Evolutionary conservation across 805 yeast genomes (phyloP).

Genomic region (Saccharomycopsis fibuligera): DNA sequence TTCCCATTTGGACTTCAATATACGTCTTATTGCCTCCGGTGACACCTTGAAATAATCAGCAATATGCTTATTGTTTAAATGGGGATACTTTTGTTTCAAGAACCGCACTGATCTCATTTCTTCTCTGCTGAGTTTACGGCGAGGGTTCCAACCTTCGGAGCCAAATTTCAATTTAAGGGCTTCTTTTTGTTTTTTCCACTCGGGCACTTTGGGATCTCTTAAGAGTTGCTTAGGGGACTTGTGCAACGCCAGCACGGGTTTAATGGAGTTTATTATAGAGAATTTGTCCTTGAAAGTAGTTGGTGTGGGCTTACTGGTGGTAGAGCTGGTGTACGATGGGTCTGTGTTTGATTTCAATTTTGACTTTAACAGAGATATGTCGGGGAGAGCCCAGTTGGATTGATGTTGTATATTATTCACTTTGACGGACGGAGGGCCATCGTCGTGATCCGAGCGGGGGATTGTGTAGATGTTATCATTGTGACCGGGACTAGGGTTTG

Average conservation of each 20-base stretch:
- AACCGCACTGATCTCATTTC: slow-evolving; percentile 60
- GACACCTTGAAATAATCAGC: slow-evolving; percentile 63
- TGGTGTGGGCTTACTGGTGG: background rate
- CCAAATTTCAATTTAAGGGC: slow-evolving; percentile 58
- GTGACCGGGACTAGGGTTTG: too few species aligned
- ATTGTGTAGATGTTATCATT: too few species aligned
- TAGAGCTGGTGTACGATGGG: too few species aligned
- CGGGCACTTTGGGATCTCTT: slow-evolving; percentile 35
- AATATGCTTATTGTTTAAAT: slow-evolving; percentile 50
- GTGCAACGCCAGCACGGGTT: slow-evolving; percentile 26
- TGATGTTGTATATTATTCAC: too few species aligned
- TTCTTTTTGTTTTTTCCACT: slow-evolving; percentile 66
- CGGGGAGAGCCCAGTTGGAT: too few species aligned
- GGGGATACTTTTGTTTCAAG: slow-evolving; percentile 52
- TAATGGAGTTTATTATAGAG: slow-evolving; percentile 22
- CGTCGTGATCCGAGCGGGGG: too few species aligned
- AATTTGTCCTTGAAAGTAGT: background rate
- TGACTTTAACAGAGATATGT: too few species aligned
- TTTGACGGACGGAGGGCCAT: too few species aligned
- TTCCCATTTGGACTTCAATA: slow-evolving; percentile 68
- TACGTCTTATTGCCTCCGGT: slow-evolving; percentile 78
- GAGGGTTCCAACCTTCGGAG: slow-evolving; percentile 58
- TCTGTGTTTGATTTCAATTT: too few species aligned
- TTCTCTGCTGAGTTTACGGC: slow-evolving; percentile 57
- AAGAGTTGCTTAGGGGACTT: slow-evolving; percentile 21